phyloP scores from a whole-genome alignment of 768 basidiomycete species.

The Gloeopeniophorella convolvens region DNA sequence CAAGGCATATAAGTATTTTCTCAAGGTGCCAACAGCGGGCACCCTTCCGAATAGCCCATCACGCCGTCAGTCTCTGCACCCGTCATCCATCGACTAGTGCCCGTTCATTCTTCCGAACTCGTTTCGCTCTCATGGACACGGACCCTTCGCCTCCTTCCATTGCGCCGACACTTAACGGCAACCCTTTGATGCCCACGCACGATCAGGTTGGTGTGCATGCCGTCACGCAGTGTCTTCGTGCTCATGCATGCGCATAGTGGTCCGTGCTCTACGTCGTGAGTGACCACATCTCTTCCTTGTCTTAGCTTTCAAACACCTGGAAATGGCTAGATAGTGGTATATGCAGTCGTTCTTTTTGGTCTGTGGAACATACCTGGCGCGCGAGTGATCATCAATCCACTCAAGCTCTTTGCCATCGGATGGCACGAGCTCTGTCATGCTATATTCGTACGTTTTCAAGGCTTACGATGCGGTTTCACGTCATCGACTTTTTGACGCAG shows the following conservation, averaged over 20 bases:
- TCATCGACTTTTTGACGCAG: constrained; percentile 31
- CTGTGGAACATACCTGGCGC: constrained; percentile 84
- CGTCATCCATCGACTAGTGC: too few species aligned
- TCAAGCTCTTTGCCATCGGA: constrained; percentile 84
- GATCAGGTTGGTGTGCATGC: constrained; percentile 15
- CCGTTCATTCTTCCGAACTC: neutral
- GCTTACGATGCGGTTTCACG: neutral
- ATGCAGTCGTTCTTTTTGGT: constrained; percentile 80
- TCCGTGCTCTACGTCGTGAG: constrained; percentile 73
- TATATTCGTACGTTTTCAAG: constrained; percentile 45
- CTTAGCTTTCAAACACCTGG: constrained; percentile 2
- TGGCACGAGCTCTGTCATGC: constrained; percentile 89
- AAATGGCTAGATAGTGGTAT: constrained; percentile 61
- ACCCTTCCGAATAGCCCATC: too few species aligned
- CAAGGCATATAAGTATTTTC: too few species aligned
- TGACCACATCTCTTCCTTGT: constrained; percentile 6
- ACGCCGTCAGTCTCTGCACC: too few species aligned
- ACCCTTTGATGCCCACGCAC: constrained; percentile 9
- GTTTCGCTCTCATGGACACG: constrained; percentile 6
- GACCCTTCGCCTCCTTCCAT: constrained; percentile 1
- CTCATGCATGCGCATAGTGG: constrained; percentile 38
- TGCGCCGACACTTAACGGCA: neutral
- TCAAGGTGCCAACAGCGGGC: too few species aligned
- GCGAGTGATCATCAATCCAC: constrained; percentile 70
- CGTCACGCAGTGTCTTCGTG: neutral